phyloP scores from a whole-genome alignment of 2,329 filamentous ascomycete genomes.

The Metarhizium robertsii region DNA sequence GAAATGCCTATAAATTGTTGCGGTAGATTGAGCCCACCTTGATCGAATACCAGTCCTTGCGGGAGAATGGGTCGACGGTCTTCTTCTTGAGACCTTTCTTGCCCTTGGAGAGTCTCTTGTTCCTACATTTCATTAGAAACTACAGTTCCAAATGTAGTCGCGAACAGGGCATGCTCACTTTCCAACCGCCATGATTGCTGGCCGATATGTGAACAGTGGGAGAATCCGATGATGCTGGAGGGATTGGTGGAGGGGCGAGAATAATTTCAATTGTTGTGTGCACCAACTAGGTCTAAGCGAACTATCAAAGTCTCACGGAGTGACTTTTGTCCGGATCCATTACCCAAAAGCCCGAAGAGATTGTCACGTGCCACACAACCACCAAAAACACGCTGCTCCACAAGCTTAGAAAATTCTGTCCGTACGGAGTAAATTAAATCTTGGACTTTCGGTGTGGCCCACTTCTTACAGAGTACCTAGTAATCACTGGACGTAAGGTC shows the following conservation, averaged over 20 bases:
- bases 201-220: slow-evolving; percentile 34
- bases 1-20: neutral
- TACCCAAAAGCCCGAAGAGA: neutral
- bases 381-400: neutral
- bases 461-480: too few relatives aligned
- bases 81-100: slow-evolving; percentile 99
- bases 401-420: neutral
- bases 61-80: slow-evolving; percentile 91
- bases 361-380: neutral
- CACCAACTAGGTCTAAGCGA: slow-evolving; percentile 30
- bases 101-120: slow-evolving; percentile 99
- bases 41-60: slow-evolving; percentile 98
- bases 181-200: slow-evolving; percentile 52
- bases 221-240: slow-evolving; percentile 34
- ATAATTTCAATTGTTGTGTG: slow-evolving; percentile 33
- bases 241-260: slow-evolving; percentile 30
- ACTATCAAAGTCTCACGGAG: slow-evolving; percentile 12
- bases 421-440: too few relatives aligned
- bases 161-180: slow-evolving; percentile 35
- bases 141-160: slow-evolving; percentile 4
- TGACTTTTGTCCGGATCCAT: slow-evolving; percentile 12
- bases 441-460: too few relatives aligned
- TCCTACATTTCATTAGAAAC: slow-evolving; percentile 45
- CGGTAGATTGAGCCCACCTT: slow-evolving; percentile 52
- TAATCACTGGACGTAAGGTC: too few relatives aligned